phyloP scores from a whole-genome alignment of 2,329 filamentous ascomycete species.

The Eutypella sp. region DNA sequence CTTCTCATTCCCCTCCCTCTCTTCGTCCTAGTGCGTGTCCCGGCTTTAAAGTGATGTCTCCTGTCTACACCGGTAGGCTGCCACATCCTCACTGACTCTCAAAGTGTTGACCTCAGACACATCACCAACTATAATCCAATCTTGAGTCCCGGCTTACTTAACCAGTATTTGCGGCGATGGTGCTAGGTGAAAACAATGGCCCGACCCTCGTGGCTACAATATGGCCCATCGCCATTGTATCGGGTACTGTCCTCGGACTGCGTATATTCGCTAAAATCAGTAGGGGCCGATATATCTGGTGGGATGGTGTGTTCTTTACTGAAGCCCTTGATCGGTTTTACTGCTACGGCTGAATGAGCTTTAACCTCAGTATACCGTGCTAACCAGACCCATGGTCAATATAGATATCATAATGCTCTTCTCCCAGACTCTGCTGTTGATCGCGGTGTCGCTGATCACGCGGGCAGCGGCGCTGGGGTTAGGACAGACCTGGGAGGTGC shows the following conservation, averaged over 20 bases:
- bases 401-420: constrained; percentile 1
- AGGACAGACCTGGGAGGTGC: not conserved
- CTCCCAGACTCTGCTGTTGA: not conserved
- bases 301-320: not conserved
- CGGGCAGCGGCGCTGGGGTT: constrained; percentile 1
- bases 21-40: too few species aligned
- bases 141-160: too few species aligned
- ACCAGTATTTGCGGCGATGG: too few species aligned
- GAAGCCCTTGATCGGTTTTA: too few species aligned
- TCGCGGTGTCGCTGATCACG: not conserved
- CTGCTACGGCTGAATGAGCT: not conserved
- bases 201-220: not conserved
- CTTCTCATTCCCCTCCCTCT: too few species aligned
- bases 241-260: constrained; percentile 1
- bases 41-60: too few species aligned
- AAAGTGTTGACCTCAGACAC: too few species aligned
- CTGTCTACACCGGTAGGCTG: too few species aligned
- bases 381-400: not conserved
- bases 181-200: not conserved
- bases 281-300: constrained; percentile 2
- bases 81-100: too few species aligned
- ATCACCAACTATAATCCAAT: too few species aligned
- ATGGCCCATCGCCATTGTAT: constrained; percentile 1
- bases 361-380: not conserved
- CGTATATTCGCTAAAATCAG: constrained; percentile 3